Percentiles rank a stretch among this genome's conserved stretches.
Conservation (phyloP, 306 rosid genomes). For the Cucurbita ficifolia region DNA sequence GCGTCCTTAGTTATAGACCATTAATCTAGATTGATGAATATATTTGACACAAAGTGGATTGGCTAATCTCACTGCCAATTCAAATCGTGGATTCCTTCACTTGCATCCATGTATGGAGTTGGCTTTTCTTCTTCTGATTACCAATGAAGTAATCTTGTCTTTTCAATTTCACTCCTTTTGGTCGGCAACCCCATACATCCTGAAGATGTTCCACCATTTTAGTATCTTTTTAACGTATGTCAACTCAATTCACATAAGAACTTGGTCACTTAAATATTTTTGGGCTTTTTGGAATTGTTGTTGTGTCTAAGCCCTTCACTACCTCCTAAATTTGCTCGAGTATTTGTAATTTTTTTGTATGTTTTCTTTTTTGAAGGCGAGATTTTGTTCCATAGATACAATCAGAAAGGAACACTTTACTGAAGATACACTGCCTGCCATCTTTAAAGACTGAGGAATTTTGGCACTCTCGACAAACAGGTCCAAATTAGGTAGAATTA, state of each 20-base stretch:
- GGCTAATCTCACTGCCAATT: background rate
- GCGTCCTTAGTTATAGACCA: background rate
- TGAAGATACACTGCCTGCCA: constrained; percentile 43
- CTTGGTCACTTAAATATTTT: background rate
- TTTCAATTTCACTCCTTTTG: background rate
- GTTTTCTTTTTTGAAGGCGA: constrained; percentile 36
- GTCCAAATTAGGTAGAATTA: background rate
- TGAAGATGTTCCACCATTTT: background rate
- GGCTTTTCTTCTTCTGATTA: background rate
- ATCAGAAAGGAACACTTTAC: constrained; percentile 67
- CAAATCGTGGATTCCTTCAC: background rate
- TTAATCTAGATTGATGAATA: background rate
- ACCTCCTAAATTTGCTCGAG: background rate
- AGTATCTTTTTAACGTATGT: background rate
- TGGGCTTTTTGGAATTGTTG: background rate
- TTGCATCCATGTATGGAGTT: background rate
- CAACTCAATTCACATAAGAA: background rate
- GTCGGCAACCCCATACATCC: background rate
- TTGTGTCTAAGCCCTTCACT: background rate
- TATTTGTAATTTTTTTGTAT: background rate
- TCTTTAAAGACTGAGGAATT: constrained; percentile 36
- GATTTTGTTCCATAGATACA: constrained; percentile 68
- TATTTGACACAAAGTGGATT: background rate
- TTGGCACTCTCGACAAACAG: background rate
- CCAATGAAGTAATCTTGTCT: background rate